Evolutionary conservation across 2,329 filamentous ascomycete genomes (phyloP).

Genomic region (Fusarium scirpi): DNA sequence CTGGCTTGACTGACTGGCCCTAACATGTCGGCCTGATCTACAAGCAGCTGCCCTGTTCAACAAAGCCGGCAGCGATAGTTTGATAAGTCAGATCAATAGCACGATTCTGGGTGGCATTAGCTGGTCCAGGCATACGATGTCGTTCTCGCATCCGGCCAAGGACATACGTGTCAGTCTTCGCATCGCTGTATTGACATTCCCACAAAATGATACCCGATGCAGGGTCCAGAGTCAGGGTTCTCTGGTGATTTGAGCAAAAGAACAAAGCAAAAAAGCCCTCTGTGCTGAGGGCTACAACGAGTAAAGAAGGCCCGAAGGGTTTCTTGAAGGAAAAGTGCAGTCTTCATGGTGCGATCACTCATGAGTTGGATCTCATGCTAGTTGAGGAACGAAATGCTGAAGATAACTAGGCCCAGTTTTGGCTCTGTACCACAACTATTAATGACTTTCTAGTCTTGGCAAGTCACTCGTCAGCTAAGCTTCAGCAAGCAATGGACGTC

Average conservation of each 20-base stretch:
- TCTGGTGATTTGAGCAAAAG: background rate
- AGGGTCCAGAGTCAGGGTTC: slow-evolving; percentile 32
- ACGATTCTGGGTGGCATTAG: slow-evolving; percentile 17
- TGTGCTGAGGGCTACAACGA: slow-evolving; percentile 10
- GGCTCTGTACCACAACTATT: slow-evolving; percentile 23
- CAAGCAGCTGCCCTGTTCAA: slow-evolving; percentile 20
- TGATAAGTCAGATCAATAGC: slow-evolving; percentile 32
- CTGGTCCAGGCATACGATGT: slow-evolving; percentile 37
- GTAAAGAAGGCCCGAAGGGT: slow-evolving; percentile 16
- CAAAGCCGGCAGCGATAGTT: slow-evolving; percentile 21
- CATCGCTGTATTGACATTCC: slow-evolving; percentile 19
- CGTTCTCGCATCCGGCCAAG: slow-evolving; percentile 24
- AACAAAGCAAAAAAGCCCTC: slow-evolving; percentile 19
- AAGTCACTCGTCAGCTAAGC: slow-evolving; percentile 13
- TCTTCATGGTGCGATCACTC: background rate
- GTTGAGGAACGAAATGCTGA: background rate
- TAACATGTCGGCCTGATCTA: slow-evolving; percentile 18
- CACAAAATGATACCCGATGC: slow-evolving; percentile 32
- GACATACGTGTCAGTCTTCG: slow-evolving; percentile 16
- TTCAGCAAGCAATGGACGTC: slow-evolving; percentile 14
- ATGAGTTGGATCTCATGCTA: background rate
- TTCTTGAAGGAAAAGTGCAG: slow-evolving; percentile 4
- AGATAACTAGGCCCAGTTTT: slow-evolving; percentile 7
- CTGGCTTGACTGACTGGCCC: background rate
- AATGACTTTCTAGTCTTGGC: slow-evolving; percentile 26